phyloP scores from a whole-genome alignment of 345 rosid species.

The Salix dunnii region DNA sequence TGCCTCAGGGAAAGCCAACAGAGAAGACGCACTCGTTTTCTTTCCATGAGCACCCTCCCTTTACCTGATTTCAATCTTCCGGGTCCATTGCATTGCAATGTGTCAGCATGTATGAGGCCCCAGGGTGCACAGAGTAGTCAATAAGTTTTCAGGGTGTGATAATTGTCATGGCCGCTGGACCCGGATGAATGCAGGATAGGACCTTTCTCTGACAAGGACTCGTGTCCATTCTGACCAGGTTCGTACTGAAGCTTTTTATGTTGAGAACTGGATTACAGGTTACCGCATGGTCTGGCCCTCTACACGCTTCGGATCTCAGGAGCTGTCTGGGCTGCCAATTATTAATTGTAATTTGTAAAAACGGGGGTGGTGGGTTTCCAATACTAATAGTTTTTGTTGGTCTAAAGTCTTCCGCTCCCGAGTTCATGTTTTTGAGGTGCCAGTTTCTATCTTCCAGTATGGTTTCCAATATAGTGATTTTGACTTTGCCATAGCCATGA shows the following conservation, averaged over 20 bases:
- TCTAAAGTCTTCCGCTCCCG: no score
- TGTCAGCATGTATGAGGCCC: background rate
- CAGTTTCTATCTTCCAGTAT: background rate
- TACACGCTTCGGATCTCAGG: background rate
- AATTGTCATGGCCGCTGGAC: constrained; percentile 5
- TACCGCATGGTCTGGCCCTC: background rate
- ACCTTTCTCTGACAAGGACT: constrained; percentile 1
- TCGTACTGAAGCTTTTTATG: background rate
- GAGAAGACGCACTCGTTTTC: constrained; percentile 2
- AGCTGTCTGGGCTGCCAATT: background rate
- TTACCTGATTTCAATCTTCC: background rate
- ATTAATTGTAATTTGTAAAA: no score
- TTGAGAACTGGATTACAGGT: background rate
- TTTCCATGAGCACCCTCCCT: background rate
- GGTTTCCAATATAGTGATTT: background rate
- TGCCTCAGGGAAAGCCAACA: background rate
- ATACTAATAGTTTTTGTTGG: no score
- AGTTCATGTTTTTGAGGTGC: background rate
- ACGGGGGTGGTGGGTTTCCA: no score
- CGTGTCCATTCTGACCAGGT: no score
- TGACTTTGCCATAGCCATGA: background rate
- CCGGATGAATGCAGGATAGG: no score
- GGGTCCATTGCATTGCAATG: constrained; percentile 5
- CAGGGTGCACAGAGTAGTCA: background rate
- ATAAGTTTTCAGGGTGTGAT: constrained; percentile 3